A percentile compares a stretch with the other conserved stretches of the same genome.
Conservation (phyloP, 108 stramenopile genomes). For the Conticribra guillardii region DNA sequence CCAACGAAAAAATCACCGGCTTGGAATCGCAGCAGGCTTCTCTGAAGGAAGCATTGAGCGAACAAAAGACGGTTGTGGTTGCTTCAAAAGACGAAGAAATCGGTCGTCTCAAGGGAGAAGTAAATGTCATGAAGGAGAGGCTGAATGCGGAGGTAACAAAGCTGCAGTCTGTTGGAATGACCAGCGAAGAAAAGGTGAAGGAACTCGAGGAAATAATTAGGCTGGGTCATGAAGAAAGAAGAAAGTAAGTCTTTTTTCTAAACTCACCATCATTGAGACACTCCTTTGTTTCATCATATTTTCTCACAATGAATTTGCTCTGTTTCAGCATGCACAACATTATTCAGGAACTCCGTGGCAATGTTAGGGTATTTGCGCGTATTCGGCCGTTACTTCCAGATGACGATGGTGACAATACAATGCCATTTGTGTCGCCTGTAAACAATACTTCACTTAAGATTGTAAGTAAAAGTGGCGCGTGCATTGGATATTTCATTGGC, state of each 20-base stretch:
- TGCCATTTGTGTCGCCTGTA: conserved; percentile 55
- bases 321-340: conserved; percentile 97
- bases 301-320: no score
- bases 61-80: conserved; percentile 17
- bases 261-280: no score
- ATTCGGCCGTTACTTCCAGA: conserved; percentile 92
- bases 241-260: no score
- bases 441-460: conserved; percentile 54
- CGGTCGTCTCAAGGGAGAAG: conserved; percentile 15
- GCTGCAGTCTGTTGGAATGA: neutral
- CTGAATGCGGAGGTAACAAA: conserved; percentile 15
- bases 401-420: conserved; percentile 57
- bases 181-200: conserved; percentile 2
- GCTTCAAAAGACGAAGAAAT: conserved; percentile 30
- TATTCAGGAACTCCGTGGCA: conserved; percentile 96
- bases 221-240: conserved; percentile 14
- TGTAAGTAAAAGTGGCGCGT: no score
- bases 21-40: conserved; percentile 2
- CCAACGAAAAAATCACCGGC: conserved; percentile 12
- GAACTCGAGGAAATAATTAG: conserved; percentile 23
- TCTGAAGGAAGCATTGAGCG: conserved; percentile 22
- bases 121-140: conserved; percentile 6
- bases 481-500: no score
- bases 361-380: conserved; percentile 94
- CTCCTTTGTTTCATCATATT: no score